Evolutionary conservation across 176 grass and related monocot species (phyloP), one percentile per base, ranked within the genome.

Genomic region (Oryza glaberrima): DNA sequence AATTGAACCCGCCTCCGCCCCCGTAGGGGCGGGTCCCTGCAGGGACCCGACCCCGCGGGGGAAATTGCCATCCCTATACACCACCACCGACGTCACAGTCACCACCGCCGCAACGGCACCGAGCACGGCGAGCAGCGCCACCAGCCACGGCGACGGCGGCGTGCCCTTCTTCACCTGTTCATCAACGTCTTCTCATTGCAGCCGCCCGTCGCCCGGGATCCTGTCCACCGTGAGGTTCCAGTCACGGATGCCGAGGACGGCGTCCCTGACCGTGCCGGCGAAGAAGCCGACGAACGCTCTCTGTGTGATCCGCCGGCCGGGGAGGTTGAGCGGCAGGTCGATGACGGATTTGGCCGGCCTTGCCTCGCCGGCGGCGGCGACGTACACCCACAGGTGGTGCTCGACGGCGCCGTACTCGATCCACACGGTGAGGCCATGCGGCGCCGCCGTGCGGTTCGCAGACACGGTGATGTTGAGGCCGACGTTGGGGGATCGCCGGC

Each of bases 391-490:
- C 75, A 83, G n/a, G 15, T 19, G 16, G 67, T 73, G 81, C 41
- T 0, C 35, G 34, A 2, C 45, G 68, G 86, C 81, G 75, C 22
- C 19, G 75, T 79, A 88, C 68, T 88, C 16, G 16, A 83, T 22
- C 81, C 81, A 88, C 56, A 88, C 70, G 15, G 77, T 56, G 6
- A 35, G 65, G 41, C 25, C 1, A 19, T 17, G 7, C 36, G 76
- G 5, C 0, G 44, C 22, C 1, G 34, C 70, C 0, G 77, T 45
- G 22, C 44, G n/a, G 61, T 56, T 81, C 10, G 75, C 56, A 12
- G 34, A 23, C 44, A 88, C 9, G 75, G 86, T 88, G 75, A 88
- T 23, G 81, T 83, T 83, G 56, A 83, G 67, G 43, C 86, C 86
- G 22, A 78, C 52, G 67, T 64, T 9, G 0, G 80, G 32, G n/a